Evolutionary conservation across 2,329 filamentous ascomycete genomes (phyloP).

Genomic region (Botrytis elliptica): DNA sequence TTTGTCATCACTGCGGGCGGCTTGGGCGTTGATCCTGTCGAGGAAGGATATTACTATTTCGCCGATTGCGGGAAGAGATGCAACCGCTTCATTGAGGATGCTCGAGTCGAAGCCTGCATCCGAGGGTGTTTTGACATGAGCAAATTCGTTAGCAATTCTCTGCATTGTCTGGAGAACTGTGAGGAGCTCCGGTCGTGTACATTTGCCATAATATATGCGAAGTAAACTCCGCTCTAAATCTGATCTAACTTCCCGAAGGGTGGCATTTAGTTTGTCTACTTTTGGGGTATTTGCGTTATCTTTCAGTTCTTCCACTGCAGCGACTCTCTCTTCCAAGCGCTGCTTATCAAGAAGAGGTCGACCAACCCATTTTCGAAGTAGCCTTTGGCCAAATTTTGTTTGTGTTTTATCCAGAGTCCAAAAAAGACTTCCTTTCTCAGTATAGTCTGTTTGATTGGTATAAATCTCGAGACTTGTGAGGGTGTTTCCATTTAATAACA

Average conservation of each 20-base stretch:
- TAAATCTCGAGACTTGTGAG: slow-evolving; percentile 93
- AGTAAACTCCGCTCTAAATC: slow-evolving; percentile 93
- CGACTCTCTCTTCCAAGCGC: slow-evolving; percentile 73
- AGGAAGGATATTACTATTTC: slow-evolving; percentile 72
- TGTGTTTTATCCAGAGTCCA: slow-evolving; percentile 93
- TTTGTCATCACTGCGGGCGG: slow-evolving; percentile 85
- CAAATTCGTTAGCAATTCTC: slow-evolving; percentile 74
- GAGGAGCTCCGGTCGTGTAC: slow-evolving; percentile 83
- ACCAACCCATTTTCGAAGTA: slow-evolving; percentile 93
- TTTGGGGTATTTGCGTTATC: slow-evolving; percentile 62
- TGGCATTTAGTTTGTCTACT: slow-evolving; percentile 70
- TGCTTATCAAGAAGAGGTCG: slow-evolving; percentile 77
- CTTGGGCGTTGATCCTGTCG: slow-evolving; percentile 79
- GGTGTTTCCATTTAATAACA: slow-evolving; percentile 94
- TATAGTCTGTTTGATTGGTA: slow-evolving; percentile 86
- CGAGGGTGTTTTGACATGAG: slow-evolving; percentile 59
- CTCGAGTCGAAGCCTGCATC: slow-evolving; percentile 71
- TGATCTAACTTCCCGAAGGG: slow-evolving; percentile 69
- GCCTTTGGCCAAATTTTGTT: slow-evolving; percentile 82
- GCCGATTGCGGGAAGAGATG: slow-evolving; percentile 72
- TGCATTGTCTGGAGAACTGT: slow-evolving; percentile 83
- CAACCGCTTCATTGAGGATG: slow-evolving; percentile 69
- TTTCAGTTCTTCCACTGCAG: slow-evolving; percentile 83
- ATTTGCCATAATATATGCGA: slow-evolving; percentile 96
- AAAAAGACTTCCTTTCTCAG: slow-evolving; percentile 83